Conservation (phyloP, 2,329 filamentous ascomycete genomes). For the Furcasterigmium sp. region DNA sequence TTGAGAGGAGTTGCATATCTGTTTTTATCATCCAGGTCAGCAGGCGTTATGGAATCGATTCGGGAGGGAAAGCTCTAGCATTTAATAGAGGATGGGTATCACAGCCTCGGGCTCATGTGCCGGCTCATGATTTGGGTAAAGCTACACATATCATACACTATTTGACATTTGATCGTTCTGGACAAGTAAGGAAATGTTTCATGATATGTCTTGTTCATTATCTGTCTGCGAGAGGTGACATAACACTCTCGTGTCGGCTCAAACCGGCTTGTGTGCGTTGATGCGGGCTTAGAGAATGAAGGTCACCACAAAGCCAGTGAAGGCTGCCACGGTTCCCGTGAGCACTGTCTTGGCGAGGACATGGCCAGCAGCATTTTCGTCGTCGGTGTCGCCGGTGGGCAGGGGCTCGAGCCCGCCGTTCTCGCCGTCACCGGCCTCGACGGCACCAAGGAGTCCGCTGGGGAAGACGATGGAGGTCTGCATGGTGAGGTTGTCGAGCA, state of each 20-base stretch:
- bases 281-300: background rate
- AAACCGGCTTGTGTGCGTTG: no score
- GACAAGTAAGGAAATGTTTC: no score
- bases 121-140: no score
- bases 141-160: no score
- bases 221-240: background rate
- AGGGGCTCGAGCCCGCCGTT: background rate
- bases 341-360: background rate
- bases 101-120: no score
- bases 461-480: slow-evolving; percentile 2
- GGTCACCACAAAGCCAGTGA: background rate
- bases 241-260: background rate
- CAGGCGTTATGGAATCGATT: background rate
- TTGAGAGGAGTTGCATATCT: background rate
- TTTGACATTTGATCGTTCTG: no score
- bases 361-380: background rate
- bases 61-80: no score
- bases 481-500: background rate
- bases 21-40: no score
- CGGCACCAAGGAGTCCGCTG: background rate
- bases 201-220: background rate
- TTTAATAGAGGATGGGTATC: no score
- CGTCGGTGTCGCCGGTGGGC: slow-evolving; percentile 1
- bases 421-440: background rate
- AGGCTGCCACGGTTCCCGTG: background rate